Evolutionary conservation across 164 flowering plant genomes (phyloP), one percentile per base, ranked within the genome.

Genomic region (Sedum album): DNA sequence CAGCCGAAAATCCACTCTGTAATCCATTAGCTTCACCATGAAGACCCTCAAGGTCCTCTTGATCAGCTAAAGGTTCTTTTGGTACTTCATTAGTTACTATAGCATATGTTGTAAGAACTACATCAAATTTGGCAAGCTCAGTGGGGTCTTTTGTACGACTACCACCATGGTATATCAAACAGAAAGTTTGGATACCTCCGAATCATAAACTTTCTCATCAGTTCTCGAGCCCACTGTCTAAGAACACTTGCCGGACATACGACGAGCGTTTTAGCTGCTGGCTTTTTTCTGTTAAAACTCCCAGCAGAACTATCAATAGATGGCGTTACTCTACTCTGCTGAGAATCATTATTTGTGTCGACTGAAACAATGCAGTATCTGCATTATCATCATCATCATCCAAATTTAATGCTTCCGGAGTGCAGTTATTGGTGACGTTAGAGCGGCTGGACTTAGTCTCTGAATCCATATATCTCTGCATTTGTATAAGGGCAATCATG

Each of bases 201-300:
- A 67, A 28, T 57, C 33, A 28, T 57, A 28, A 75, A 89, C 96
- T 81, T 91, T 91, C 18, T 92, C 97, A 78, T 82, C 74, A 95
- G 70, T 77, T 95, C 99, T 71, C 88, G 75, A 6, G 89, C 91
- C 99, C 99, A 95, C 76, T 95, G 99, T 53, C 93, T 86, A 71
- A 95, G 84, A 79, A 95, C 86, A 81, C 89, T 92, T 39, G 99
- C 97, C 17, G 99, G 99, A 71, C 99, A 95, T 31, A 95, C 97
- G 74, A 95, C 87, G 80, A 95, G 76, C 57, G 99, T 92, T 44
- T 97, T 97, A 46, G 97, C 97, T 21, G 84, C 80, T 33, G 91
- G 94, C 75, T 88, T 90, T 69, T 76, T 77, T 72, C 74, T 82
- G 33, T 53, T 76, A 35, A 82, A 77, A 72, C 76, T 69, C 69